Base-by-base conservation (phyloP, 1,284 basidiomycete genomes). In the Retiboletus flavoniger region DNA sequence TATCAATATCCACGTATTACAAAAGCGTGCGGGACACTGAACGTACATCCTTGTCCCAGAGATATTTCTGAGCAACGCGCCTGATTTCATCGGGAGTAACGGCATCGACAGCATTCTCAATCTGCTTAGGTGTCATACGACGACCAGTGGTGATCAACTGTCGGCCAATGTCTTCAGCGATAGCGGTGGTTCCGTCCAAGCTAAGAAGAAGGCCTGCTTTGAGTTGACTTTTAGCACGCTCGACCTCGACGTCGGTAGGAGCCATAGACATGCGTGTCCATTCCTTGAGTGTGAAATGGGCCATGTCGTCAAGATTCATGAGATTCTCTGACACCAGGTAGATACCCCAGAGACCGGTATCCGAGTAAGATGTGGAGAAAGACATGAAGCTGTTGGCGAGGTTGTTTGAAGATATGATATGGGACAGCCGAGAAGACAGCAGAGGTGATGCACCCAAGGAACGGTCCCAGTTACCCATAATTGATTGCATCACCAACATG, bases 401-500 rank as follows among this genome's bases (percentile, higher is more conserved):
- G 80, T 94, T 94, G 85, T 98, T 91, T 59, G 82, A 81, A 46
- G 93, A 93, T 68, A 99, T 80, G 72, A 95, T 91, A 76, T 96
- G 91, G 47, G 91, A 93, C 57, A 99, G 87, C 56, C 89, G 87
- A 54, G 94, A 97, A 60, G 91, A 94, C 63, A 97, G 86, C 55
- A 98, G 80, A 36, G 94, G 83, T 11, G 92, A 89, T 45, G 94
- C 87, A 64, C 96, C 96, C 65, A 99, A 87, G 55, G 91, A 93
- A 67, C 97, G 90, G 74, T 99, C 97, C 97, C 97, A 99, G 85
- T 98, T 99, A 63, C 96, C 96, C 75, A 99, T 91, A 78, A 99
- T 95, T 69, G 85, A 89, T 76, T 98, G 94, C 86, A 98, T 93
- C 68, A 95, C 95, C 74, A 98, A 87, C 95, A 99, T 97, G 60